These are phyloP conservation scores for Pleoardoris graminearum DNA, from an alignment of 2,329 filamentous ascomycete genomes.

Conservation along the genomic window DNA sequence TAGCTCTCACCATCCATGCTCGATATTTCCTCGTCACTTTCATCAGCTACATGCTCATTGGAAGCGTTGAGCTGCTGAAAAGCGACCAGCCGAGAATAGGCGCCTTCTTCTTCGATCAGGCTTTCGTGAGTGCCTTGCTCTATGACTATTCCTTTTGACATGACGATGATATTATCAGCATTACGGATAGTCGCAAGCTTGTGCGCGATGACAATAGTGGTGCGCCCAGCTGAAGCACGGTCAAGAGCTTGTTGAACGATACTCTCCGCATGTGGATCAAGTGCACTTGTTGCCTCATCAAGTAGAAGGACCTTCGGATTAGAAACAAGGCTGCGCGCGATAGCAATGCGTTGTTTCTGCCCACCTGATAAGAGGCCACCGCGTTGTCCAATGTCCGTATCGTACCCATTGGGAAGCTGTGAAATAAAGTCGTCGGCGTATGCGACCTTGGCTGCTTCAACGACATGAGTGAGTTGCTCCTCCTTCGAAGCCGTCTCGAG, in stretches of 20 bases:
- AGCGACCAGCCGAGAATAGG: slow-evolving; percentile 84
- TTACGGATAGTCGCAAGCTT: slow-evolving; percentile 91
- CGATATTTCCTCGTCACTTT: too few relatives aligned
- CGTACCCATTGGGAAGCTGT: slow-evolving; percentile 80
- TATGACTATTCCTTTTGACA: slow-evolving; percentile 80
- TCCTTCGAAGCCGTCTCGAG: slow-evolving; percentile 73
- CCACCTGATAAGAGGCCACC: slow-evolving; percentile 92
- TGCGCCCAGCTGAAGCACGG: slow-evolving; percentile 79
- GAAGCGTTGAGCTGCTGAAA: slow-evolving; percentile 69
- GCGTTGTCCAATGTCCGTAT: slow-evolving; percentile 93
- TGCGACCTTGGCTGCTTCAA: slow-evolving; percentile 82
- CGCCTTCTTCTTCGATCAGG: slow-evolving; percentile 68
- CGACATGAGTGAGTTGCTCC: slow-evolving; percentile 69
- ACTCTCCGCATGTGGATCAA: slow-evolving; percentile 93
- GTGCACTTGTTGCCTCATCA: slow-evolving; percentile 90
- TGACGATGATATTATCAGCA: slow-evolving; percentile 94
- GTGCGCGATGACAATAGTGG: slow-evolving; percentile 95
- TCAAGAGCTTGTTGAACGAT: slow-evolving; percentile 93
- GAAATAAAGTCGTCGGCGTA: slow-evolving; percentile 94
- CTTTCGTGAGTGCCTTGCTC: slow-evolving; percentile 90
- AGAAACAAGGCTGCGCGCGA: slow-evolving; percentile 85
- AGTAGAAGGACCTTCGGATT: slow-evolving; percentile 90
- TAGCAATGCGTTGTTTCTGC: slow-evolving; percentile 95
- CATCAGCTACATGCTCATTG: slow-evolving; percentile 44
- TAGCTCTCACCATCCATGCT: too few relatives aligned